Evolutionary conservation across 306 rosid species (phyloP).

Genomic region (Alnus glutinosa): DNA sequence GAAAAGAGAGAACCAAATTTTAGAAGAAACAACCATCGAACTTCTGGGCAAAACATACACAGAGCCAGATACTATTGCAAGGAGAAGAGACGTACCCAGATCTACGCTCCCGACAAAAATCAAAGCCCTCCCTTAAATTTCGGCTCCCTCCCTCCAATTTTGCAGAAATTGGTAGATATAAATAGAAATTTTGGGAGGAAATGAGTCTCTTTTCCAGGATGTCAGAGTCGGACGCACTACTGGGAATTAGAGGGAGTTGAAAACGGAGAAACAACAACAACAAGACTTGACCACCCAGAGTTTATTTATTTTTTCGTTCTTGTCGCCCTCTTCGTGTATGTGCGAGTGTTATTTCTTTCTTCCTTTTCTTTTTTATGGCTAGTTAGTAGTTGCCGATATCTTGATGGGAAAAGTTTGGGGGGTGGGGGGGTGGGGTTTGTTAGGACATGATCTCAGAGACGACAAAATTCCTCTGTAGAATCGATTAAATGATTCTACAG

Average conservation of each 20-base stretch:
- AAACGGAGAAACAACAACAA: background rate
- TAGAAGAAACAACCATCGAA: background rate
- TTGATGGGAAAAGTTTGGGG: no score
- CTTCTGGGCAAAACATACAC: background rate
- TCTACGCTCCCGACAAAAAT: background rate
- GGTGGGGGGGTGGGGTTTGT: no score
- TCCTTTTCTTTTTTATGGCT: no score
- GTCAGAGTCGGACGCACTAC: background rate
- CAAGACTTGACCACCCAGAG: background rate
- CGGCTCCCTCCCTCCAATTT: background rate
- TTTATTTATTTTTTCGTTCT: background rate
- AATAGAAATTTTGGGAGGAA: background rate
- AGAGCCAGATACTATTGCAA: background rate
- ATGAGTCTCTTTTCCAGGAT: background rate
- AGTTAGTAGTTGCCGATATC: no score
- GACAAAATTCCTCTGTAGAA: no score
- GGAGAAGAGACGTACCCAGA: constrained; percentile 21
- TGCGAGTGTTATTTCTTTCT: no score
- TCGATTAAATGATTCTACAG: no score
- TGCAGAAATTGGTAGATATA: background rate
- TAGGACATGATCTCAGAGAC: no score
- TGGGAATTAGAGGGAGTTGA: background rate
- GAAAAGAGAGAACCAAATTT: background rate
- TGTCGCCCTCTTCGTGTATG: background rate
- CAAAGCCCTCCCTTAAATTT: constrained; percentile 4